Percentiles rank a stretch among this genome's conserved stretches.
phyloP scores from a whole-genome alignment of 331 rosid species.

The Telfairia occidentalis region DNA sequence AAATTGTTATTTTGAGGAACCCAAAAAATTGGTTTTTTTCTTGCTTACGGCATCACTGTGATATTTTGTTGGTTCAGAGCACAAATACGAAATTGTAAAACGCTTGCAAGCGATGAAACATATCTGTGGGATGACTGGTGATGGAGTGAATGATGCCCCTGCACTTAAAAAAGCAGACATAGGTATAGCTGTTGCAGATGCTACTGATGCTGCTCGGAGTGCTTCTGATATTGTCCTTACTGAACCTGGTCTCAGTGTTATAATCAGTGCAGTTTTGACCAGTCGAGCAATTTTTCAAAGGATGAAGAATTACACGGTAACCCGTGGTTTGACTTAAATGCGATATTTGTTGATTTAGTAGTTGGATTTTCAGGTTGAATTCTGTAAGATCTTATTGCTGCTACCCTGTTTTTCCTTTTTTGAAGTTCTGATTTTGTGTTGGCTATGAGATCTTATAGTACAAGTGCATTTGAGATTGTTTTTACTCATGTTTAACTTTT shows the following conservation, averaged over 20 bases:
- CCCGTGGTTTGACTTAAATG: conserved; percentile 14
- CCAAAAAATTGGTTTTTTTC: background rate
- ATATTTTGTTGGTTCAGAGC: conserved; percentile 46
- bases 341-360: background rate
- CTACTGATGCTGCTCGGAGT: conserved; percentile 99
- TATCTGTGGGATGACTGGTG: conserved; percentile 99
- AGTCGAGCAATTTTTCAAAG: conserved; percentile 97
- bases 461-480: no score
- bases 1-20: background rate
- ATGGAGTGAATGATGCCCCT: conserved; percentile 98
- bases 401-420: background rate
- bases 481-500: background rate
- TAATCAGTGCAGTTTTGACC: conserved; percentile 95
- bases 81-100: conserved; percentile 94
- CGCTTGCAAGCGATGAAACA: conserved; percentile 99
- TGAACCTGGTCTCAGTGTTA: conserved; percentile 96
- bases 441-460: background rate
- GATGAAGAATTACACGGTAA: conserved; percentile 96
- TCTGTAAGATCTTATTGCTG: background rate
- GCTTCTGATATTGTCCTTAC: conserved; percentile 97
- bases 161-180: conserved; percentile 98
- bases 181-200: conserved; percentile 99
- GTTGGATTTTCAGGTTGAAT: background rate
- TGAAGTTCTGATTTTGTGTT: background rate
- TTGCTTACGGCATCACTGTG: background rate